Evolutionary conservation across 331 rosid species (phyloP), one percentile per base, ranked within the genome.

Genomic region (Telfairia occidentalis): DNA sequence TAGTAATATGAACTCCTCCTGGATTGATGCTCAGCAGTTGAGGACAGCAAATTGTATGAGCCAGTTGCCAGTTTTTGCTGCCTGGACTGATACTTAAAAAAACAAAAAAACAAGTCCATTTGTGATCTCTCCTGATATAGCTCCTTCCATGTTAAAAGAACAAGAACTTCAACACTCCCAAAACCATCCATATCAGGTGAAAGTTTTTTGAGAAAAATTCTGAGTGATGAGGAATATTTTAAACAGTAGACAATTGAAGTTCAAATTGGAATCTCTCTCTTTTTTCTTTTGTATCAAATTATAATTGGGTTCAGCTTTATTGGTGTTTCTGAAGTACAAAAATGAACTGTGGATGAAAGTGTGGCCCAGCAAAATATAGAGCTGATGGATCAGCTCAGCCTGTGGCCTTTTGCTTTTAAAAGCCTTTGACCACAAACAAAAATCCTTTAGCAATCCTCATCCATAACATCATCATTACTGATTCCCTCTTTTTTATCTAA

Each of bases 51-150:
- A 40, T 40, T 66, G 73, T 23, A 66, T 66, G 53, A 66, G 73
- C 35, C 73, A 66, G 53, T 21, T 66, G 73, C 97, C 89, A 49
- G 82, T 92, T 83, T 89, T 89, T 78, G 85, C 92, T 75, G 84
- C 93, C 64, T 92, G 96, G 96, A 78, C 86, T 15, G 96, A 89
- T 83, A 61, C 88, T 29, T 73, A 38, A 52, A 21, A 21, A 35
- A 16, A 4, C 1, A n/a, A 32, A 32, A 32, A 34, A 63, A 9
- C n/a, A 37, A 37, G 24, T 32, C 24, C 43, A 18, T 63, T 63
- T 35, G 71, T 35, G 71, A 34, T 61, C 18, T 61, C 19, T n/a
- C 46, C 71, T 34, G 40, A 32, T 63, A 35, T 63, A 35, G 70
- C 7, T 3, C 7, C 12, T 61, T 19, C 46, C 29, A 63, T 63